Percentiles rank a stretch among this genome's conserved stretches.
Conservation (phyloP, 1,284 basidiomycete genomes). For the Fomitopsis pinicola region DNA sequence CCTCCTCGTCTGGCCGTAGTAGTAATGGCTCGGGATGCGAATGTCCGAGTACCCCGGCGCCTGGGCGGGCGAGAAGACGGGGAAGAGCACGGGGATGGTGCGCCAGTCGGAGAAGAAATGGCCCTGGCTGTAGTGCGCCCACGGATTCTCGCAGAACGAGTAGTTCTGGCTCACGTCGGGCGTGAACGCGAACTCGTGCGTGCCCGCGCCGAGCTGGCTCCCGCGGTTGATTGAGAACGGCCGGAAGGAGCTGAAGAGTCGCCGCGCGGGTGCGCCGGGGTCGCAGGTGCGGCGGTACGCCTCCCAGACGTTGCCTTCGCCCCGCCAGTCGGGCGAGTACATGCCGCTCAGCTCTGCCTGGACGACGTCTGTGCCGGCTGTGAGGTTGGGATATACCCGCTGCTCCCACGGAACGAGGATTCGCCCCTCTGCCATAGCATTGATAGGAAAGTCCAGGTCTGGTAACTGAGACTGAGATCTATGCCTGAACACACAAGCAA, state of each 20-base stretch:
- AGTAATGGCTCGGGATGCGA: slow-evolving; percentile 91
- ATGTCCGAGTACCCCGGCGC: slow-evolving; percentile 84
- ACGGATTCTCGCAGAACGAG: slow-evolving; percentile 80
- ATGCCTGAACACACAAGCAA: slow-evolving; percentile 1
- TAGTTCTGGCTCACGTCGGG: slow-evolving; percentile 54
- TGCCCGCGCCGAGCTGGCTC: slow-evolving; percentile 27
- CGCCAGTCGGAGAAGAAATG: slow-evolving; percentile 97
- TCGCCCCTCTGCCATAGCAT: slow-evolving; percentile 87
- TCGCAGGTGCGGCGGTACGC: slow-evolving; percentile 86
- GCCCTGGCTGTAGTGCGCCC: slow-evolving; percentile 82
- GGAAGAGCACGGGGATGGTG: slow-evolving; percentile 80
- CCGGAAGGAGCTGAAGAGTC: slow-evolving; percentile 73
- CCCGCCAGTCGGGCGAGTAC: slow-evolving; percentile 83
- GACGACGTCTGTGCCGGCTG: slow-evolving; percentile 58
- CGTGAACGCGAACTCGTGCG: slow-evolving; percentile 60
- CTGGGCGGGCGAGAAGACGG: slow-evolving; percentile 88
- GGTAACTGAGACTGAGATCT: slow-evolving; percentile 54
- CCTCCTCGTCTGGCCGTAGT: slow-evolving; percentile 75
- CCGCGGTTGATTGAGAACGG: slow-evolving; percentile 34
- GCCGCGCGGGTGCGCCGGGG: slow-evolving; percentile 75
- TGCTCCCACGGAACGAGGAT: slow-evolving; percentile 89
- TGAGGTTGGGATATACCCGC: slow-evolving; percentile 63
- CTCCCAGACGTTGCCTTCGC: slow-evolving; percentile 87
- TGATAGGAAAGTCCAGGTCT: slow-evolving; percentile 89
- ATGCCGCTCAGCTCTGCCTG: slow-evolving; percentile 58